Base-by-base conservation (phyloP, 2,329 filamentous ascomycete species). In the Epichloe festucae region DNA sequence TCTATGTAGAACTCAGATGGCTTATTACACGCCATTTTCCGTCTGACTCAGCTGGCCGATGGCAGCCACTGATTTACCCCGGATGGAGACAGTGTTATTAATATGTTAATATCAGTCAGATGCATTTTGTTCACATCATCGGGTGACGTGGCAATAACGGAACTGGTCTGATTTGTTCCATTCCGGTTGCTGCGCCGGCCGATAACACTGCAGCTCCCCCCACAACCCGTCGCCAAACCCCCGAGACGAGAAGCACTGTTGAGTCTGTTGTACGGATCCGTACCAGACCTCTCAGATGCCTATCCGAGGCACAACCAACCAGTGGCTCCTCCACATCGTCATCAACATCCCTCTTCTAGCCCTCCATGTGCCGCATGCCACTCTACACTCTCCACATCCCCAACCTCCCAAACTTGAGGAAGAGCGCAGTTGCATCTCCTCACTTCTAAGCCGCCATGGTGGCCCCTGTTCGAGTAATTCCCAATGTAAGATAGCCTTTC, bases 381-480 rank as follows among this genome's bases (percentile, higher is more conserved):
- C n/a, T 31, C 43, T 34, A 2, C 43, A 19, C 34, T 31, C 36
- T 42, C 50, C 12, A 52, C 39, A 35, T 34, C 50, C 42, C 15
- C 19, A 15, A 48, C 42, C 10, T 17, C 34, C 34, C 41, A 23
- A 31, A 5, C n/a, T 17, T 14, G 14, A 36, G 11, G 7, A 27
- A 7, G 34, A 38, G 11, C 6, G 2, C 8, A 21, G n/a, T 19
- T 42, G n/a, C 36, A 34, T 3, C 19, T 19, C 34, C 19, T 15
- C 35, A 40, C 12, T 15, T 34, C 7, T 34, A 21, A 31, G 5
- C 31, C 50, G 51, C 40, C 46, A 66, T 66, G 63, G 61, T 60
- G 5, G 56, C 62, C 39, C 53, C 63, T 40, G 57, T 67, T 49
- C 59, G 66, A 59, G 58, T 60, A 34, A 51, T 65, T 38, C 66